Conservation (phyloP, 768 basidiomycete genomes). For the Hygrocybe punicea region DNA sequence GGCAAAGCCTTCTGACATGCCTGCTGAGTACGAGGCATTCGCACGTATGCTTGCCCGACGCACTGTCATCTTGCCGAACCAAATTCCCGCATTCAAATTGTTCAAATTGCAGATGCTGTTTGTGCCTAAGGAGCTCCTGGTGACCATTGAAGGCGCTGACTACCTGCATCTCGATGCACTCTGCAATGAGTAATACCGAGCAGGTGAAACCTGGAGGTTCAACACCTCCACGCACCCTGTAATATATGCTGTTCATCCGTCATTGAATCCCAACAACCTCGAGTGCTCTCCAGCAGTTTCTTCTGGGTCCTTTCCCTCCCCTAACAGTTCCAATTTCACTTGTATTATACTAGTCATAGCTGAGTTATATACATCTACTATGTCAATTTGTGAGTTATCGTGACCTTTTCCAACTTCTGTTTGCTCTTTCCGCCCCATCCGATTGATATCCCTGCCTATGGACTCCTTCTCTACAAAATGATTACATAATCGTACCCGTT, state of each 20-base stretch:
- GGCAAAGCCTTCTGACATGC: background rate
- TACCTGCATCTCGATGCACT: background rate
- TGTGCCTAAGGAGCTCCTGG: background rate
- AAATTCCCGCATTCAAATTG: background rate
- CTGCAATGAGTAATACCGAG: background rate
- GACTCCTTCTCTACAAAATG: background rate
- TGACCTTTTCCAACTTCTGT: too few species aligned
- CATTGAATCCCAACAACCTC: too few species aligned
- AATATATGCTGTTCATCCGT: background rate
- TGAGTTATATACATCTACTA: too few species aligned
- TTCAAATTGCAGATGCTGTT: background rate
- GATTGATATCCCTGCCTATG: background rate
- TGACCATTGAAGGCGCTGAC: background rate
- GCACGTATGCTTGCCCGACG: background rate
- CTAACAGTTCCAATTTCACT: too few species aligned
- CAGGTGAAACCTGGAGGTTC: too few species aligned
- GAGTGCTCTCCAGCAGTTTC: too few species aligned
- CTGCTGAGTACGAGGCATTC: background rate
- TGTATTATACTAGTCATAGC: too few species aligned
- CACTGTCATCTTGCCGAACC: background rate
- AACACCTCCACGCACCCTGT: background rate
- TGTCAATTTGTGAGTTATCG: too few species aligned
- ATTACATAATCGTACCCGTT: too few species aligned
- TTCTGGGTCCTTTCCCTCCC: too few species aligned
- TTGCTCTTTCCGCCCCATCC: background rate